Evolutionary conservation across 2,329 filamentous ascomycete genomes (phyloP).

Genomic region (Venturia aucupariae): DNA sequence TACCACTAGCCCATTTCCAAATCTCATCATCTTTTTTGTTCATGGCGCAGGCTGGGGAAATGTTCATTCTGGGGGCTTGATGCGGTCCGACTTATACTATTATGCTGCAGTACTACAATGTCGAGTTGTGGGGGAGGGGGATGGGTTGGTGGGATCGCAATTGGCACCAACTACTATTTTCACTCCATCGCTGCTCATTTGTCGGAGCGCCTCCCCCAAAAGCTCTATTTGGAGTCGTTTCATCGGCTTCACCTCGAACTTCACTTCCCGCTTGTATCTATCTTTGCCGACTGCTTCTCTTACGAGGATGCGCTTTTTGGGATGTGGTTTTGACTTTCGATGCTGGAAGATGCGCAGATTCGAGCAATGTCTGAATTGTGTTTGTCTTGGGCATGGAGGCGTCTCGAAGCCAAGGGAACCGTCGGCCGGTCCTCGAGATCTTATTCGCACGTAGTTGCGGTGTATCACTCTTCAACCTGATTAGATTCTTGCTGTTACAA

Average conservation of each 20-base stretch:
- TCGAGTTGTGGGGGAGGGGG: neutral
- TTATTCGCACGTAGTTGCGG: neutral
- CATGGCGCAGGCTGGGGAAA: neutral
- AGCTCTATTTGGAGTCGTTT: neutral
- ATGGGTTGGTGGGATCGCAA: neutral
- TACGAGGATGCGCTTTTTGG: neutral
- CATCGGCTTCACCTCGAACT: neutral
- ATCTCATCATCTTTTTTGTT: neutral
- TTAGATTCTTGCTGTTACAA: neutral
- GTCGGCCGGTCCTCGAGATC: neutral
- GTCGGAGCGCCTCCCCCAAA: neutral
- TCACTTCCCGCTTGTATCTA: neutral
- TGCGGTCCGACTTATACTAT: neutral
- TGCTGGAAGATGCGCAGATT: neutral
- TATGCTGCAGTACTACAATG: slow-evolving; percentile 3
- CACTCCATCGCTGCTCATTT: neutral
- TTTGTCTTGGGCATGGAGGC: neutral
- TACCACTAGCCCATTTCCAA: neutral
- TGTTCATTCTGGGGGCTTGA: neutral
- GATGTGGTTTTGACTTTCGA: neutral
- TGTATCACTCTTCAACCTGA: neutral
- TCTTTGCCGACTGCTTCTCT: neutral
- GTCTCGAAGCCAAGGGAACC: neutral
- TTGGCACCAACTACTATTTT: neutral
- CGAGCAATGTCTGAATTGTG: neutral